Conservation (phyloP, 2,329 filamentous ascomycete species). For the Fusarium abutilonis region DNA sequence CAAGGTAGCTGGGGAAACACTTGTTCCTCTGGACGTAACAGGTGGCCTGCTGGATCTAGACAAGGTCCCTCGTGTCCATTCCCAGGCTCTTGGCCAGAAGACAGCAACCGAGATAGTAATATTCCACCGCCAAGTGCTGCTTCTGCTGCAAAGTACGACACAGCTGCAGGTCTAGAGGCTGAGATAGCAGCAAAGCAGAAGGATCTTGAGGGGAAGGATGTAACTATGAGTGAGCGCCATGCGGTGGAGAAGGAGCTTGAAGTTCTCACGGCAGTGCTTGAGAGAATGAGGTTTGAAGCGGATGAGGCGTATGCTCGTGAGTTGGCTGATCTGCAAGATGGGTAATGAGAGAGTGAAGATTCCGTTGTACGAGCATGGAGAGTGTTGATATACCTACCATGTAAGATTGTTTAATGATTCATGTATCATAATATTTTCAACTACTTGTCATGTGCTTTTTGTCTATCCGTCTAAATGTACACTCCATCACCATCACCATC, state of each 20-base stretch:
- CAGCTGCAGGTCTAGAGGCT: conserved; percentile 49
- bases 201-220: conserved; percentile 41
- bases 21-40: conserved; percentile 18
- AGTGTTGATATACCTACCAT: not conserved
- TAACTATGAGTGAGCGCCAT: conserved; percentile 38
- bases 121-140: conserved; percentile 37
- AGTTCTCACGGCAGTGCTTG: conserved; percentile 52
- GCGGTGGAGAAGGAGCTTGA: conserved; percentile 52
- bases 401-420: conserved; percentile 3
- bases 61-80: conserved; percentile 19
- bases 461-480: conserved; percentile 44
- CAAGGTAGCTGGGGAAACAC: conserved; percentile 10
- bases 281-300: conserved; percentile 54
- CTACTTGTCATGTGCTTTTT: conserved; percentile 35
- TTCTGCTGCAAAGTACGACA: conserved; percentile 51
- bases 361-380: not conserved
- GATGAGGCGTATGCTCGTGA: conserved; percentile 60
- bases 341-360: not conserved
- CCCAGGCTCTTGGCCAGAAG: conserved; percentile 51
- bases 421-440: conserved; percentile 18
- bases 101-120: conserved; percentile 36
- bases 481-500: conserved; percentile 5
- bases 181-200: conserved; percentile 48
- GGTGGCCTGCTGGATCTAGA: conserved; percentile 2
- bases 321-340: conserved; percentile 44